Percentiles rank a stretch among this genome's conserved stretches.
phyloP scores from a whole-genome alignment of 768 basidiomycete genomes.

The Rickenella mellea region DNA sequence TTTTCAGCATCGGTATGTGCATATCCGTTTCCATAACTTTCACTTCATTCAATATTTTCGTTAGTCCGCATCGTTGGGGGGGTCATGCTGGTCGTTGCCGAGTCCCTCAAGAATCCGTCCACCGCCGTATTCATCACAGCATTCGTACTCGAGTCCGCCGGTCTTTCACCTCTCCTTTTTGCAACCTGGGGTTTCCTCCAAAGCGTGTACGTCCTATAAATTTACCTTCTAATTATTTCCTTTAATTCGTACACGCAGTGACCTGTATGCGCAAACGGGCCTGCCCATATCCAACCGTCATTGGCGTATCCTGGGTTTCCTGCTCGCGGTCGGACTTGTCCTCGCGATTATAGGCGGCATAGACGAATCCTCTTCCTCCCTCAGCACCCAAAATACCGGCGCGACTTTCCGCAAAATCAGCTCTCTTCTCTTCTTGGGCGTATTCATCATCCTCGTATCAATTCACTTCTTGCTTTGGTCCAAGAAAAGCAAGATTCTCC shows the following conservation, averaged over 20 bases:
- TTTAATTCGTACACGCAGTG: neutral
- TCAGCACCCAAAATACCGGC: slow-evolving; percentile 12
- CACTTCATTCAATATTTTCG: too few species aligned
- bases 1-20: slow-evolving; percentile 51
- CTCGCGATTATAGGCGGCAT: slow-evolving; percentile 25
- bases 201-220: slow-evolving; percentile 23
- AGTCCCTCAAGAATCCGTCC: slow-evolving; percentile 29
- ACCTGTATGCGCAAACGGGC: neutral
- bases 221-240: neutral
- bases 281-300: neutral
- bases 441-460: slow-evolving; percentile 27
- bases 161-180: slow-evolving; percentile 29
- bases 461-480: slow-evolving; percentile 6
- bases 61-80: slow-evolving; percentile 52
- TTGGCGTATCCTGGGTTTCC: slow-evolving; percentile 18
- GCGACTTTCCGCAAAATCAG: slow-evolving; percentile 23
- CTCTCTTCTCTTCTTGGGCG: slow-evolving; percentile 21
- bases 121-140: slow-evolving; percentile 41
- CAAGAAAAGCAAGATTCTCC: neutral
- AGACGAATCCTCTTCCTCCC: slow-evolving; percentile 5
- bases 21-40: too few species aligned
- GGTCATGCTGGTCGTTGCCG: slow-evolving; percentile 45
- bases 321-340: slow-evolving; percentile 18
- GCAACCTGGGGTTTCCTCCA: slow-evolving; percentile 26
- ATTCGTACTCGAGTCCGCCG: slow-evolving; percentile 31